Conservation (phyloP, 2,329 filamentous ascomycete species). For the Xylaria hypoxylon region DNA sequence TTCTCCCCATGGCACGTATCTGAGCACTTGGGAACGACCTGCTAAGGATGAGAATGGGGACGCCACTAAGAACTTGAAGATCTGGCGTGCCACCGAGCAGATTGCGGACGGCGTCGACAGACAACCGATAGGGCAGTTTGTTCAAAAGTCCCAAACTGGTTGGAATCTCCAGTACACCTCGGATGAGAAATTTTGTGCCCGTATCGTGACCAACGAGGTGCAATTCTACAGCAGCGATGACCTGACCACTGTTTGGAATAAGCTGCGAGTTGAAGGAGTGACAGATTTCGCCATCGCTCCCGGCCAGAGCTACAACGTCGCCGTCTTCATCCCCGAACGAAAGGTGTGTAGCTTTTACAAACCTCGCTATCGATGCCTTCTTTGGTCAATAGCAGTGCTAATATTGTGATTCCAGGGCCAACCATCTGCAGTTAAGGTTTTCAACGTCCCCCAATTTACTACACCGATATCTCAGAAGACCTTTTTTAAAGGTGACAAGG, state of each 20-base stretch:
- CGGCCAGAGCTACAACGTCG: slow-evolving; percentile 89
- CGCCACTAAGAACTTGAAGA: slow-evolving; percentile 94
- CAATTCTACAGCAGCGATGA: slow-evolving; percentile 95
- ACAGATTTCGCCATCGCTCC: slow-evolving; percentile 90
- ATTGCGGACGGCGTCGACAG: slow-evolving; percentile 71
- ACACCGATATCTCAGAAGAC: slow-evolving; percentile 93
- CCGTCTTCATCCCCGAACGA: slow-evolving; percentile 94
- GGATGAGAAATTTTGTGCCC: slow-evolving; percentile 93
- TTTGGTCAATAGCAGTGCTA: slow-evolving; percentile 2
- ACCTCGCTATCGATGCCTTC: background rate
- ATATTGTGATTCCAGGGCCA: slow-evolving; percentile 71
- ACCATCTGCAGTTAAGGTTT: slow-evolving; percentile 94
- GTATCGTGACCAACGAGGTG: slow-evolving; percentile 94
- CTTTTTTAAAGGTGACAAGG: slow-evolving; percentile 99
- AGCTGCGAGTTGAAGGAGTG: slow-evolving; percentile 91
- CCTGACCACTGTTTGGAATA: slow-evolving; percentile 90
- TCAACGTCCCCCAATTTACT: slow-evolving; percentile 88
- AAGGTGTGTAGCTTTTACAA: slow-evolving; percentile 70
- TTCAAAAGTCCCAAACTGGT: slow-evolving; percentile 93
- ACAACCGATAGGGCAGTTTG: slow-evolving; percentile 85
- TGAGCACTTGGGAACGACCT: slow-evolving; percentile 97
- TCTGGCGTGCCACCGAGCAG: slow-evolving; percentile 88
- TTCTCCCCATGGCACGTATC: slow-evolving; percentile 89
- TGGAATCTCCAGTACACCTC: slow-evolving; percentile 98
- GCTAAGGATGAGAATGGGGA: slow-evolving; percentile 93